phyloP scores from a whole-genome alignment of 148 eudicot genomes.

The Fagopyrum homotropicum region DNA sequence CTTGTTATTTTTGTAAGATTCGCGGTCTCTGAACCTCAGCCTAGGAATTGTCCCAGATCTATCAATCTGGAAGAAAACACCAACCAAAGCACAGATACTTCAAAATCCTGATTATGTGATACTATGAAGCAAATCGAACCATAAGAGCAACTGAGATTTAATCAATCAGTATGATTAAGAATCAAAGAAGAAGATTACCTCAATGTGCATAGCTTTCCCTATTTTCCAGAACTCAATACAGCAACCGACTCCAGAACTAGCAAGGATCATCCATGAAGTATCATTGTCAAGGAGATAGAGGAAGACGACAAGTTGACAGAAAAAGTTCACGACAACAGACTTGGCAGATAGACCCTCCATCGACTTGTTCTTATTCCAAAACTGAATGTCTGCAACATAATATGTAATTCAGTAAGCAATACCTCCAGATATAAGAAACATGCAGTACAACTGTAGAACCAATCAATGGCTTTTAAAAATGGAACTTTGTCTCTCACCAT shows the following conservation, averaged over 20 bases:
- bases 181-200: conserved; percentile 39
- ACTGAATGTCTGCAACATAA: conserved; percentile 65
- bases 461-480: background rate
- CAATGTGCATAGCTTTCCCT: conserved; percentile 98
- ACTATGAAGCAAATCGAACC: background rate
- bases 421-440: conserved; percentile 1
- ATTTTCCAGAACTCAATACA: conserved; percentile 99
- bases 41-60: conserved; percentile 77
- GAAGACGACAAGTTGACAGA: conserved; percentile 78
- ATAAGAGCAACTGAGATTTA: no score
- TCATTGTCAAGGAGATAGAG: conserved; percentile 94
- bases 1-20: conserved; percentile 83
- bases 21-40: conserved; percentile 87
- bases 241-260: conserved; percentile 90
- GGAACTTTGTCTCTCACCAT: conserved; percentile 42
- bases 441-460: background rate
- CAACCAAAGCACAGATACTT: background rate
- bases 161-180: background rate
- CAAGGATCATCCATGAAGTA: conserved; percentile 98
- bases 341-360: conserved; percentile 98
- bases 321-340: conserved; percentile 76
- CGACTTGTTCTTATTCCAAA: conserved; percentile 98
- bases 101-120: background rate
- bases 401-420: background rate
- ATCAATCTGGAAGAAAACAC: conserved; percentile 49